Conservation (phyloP, 2,329 filamentous ascomycete genomes). For the Monascus ruber region DNA sequence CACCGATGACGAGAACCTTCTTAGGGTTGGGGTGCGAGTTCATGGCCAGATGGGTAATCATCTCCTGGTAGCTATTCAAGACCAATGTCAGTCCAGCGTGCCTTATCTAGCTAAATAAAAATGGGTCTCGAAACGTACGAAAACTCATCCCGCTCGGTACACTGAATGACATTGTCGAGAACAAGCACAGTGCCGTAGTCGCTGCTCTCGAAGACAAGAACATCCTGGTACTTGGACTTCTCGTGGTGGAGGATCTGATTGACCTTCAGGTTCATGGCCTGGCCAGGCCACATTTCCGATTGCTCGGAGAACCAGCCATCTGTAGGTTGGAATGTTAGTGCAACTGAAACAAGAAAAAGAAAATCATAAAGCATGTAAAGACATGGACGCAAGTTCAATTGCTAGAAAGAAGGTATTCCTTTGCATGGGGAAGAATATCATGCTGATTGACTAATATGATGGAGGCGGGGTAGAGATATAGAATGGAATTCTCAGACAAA, state of each 20-base stretch:
- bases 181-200: slow-evolving; percentile 94
- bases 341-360: not conserved
- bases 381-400: no score
- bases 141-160: slow-evolving; percentile 97
- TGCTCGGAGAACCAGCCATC: slow-evolving; percentile 99
- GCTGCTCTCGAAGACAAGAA: slow-evolving; percentile 96
- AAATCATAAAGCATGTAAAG: no score
- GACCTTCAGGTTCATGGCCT: slow-evolving; percentile 97
- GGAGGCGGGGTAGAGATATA: slow-evolving; percentile 3
- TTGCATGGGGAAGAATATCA: no score
- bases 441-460: not conserved
- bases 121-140: slow-evolving; percentile 41
- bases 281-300: slow-evolving; percentile 97
- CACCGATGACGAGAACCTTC: slow-evolving; percentile 96
- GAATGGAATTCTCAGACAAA: not conserved
- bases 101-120: no score
- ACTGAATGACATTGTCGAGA: slow-evolving; percentile 97
- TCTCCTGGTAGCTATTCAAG: slow-evolving; percentile 72
- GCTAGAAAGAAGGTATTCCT: no score
- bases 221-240: slow-evolving; percentile 98
- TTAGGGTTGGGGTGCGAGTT: slow-evolving; percentile 97
- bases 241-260: slow-evolving; percentile 98
- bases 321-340: slow-evolving; percentile 26
- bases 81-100: no score
- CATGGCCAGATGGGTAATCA: slow-evolving; percentile 98